These are phyloP conservation scores for Pythium angustatum DNA, from an alignment of 352 stramenopile genomes.

Conservation along the genomic window DNA sequence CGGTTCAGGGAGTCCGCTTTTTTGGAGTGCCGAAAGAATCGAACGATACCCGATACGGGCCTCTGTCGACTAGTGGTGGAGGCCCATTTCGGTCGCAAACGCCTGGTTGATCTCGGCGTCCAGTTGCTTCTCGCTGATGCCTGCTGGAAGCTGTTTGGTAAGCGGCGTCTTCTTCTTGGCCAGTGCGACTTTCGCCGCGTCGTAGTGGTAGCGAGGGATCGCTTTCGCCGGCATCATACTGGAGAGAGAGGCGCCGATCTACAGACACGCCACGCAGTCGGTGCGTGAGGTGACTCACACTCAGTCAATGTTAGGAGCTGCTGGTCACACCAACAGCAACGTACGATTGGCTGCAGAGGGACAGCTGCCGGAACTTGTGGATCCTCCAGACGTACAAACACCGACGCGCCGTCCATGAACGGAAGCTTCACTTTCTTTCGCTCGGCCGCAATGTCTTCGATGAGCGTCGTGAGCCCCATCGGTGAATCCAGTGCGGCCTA, in stretches of 20 bases:
- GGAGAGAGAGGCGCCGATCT: constrained; percentile 38
- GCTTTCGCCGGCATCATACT: constrained; percentile 48
- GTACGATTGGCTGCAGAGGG: constrained; percentile 40
- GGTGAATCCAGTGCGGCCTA: constrained; percentile 42
- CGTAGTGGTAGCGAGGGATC: constrained; percentile 49
- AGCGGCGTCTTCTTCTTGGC: constrained; percentile 68
- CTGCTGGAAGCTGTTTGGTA: constrained; percentile 47
- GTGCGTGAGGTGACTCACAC: background rate
- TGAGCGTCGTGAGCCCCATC: constrained; percentile 28
- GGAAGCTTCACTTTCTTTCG: constrained; percentile 44
- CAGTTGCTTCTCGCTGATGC: constrained; percentile 44
- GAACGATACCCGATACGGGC: too few relatives aligned
- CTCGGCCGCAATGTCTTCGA: constrained; percentile 44
- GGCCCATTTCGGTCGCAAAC: constrained; percentile 63
- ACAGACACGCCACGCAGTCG: background rate
- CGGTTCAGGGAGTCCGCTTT: constrained; percentile 4
- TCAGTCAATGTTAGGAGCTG: too few relatives aligned
- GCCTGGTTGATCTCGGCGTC: constrained; percentile 72
- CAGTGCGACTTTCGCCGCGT: constrained; percentile 41
- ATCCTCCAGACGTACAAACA: constrained; percentile 70
- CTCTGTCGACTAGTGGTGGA: constrained; percentile 42
- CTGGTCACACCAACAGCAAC: constrained; percentile 18
- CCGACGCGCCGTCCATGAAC: constrained; percentile 46
- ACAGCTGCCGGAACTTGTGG: constrained; percentile 44
- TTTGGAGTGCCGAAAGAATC: too few relatives aligned